Percentiles rank a stretch among this genome's conserved stretches.
Evolutionary conservation across 441 rosid genomes (phyloP).

Genomic region (Pelargonium australe): DNA sequence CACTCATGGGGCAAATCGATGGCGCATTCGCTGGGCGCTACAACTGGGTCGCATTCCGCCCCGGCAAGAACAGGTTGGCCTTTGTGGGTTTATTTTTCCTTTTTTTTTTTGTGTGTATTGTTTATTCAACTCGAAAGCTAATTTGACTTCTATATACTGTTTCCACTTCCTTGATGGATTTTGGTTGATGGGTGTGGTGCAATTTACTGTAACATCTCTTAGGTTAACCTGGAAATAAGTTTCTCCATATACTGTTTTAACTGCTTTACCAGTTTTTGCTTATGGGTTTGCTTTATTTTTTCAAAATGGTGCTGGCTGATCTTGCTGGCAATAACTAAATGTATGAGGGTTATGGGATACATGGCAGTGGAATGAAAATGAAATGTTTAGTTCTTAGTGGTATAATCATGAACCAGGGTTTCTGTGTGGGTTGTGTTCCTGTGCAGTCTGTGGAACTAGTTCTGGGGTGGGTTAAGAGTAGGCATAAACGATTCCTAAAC

Average conservation of each 20-base stretch:
- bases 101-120: background rate
- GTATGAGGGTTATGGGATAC: too few species aligned
- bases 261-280: background rate
- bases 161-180: background rate
- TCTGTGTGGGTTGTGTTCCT: too few species aligned
- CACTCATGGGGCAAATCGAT: conserved; percentile 55
- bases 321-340: too few species aligned
- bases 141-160: background rate
- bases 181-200: background rate
- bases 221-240: too few species aligned
- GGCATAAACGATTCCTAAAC: background rate
- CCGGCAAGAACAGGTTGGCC: conserved; percentile 55
- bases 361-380: too few species aligned
- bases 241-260: background rate
- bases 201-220: conserved; percentile 1
- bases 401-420: too few species aligned
- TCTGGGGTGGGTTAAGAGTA: background rate
- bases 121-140: background rate
- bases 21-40: conserved; percentile 47
- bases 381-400: too few species aligned
- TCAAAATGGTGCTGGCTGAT: too few species aligned
- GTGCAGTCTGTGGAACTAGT: too few species aligned
- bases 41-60: conserved; percentile 52
- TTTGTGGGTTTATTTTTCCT: background rate
- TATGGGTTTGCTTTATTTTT: background rate